Evolutionary conservation across 2,329 filamentous ascomycete species (phyloP), one percentile per base, ranked within the genome.

Genomic region (Emydomyces testavorans): DNA sequence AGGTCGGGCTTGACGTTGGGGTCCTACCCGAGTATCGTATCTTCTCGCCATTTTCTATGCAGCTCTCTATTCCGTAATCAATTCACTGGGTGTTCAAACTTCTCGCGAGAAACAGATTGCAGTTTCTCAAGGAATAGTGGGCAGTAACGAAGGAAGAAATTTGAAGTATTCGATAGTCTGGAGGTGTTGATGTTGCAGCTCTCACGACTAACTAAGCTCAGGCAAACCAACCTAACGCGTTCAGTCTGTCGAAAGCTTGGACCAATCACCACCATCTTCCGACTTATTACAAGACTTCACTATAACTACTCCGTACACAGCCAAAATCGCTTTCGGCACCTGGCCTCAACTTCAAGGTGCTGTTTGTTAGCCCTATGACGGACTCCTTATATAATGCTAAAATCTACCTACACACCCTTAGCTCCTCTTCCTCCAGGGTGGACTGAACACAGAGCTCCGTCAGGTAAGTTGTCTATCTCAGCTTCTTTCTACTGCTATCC

Each of bases 381-480:
- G 10, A 37, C n/a, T 29, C 1, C 2, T 21, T 20, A 15, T 5
- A 59, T 35, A 38, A 87, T 87, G 83, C 71, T 90, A 41, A 87
- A 80, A 61, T 85, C 83, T 16, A 89, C 85, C n/a, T 80, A 89
- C 65, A 79, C 77, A 51, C 73, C 79, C 18, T 74, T 76, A 7
- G 72, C 77, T 38, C 78, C 84, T 29, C 72, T 95, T 0, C 82
- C 81, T 23, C 73, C 81, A 36, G 88, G 86, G 53, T 95, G 89
- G 89, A 86, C 84, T n/a, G 85, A 94, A 65, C 88, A 95, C 68
- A 89, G 82, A 66, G 87, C 89, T 45, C 89, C 88, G 4, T 82
- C 83, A 43, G 79, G 79, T 78, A 65, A 48, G 65, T 61, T 51
- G 7, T 11, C 28, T 21, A 1, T n/a, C n/a, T 15, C 16, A 4